Conservation (phyloP, 805 yeast genomes). For the Priceomyces carsonii region DNA sequence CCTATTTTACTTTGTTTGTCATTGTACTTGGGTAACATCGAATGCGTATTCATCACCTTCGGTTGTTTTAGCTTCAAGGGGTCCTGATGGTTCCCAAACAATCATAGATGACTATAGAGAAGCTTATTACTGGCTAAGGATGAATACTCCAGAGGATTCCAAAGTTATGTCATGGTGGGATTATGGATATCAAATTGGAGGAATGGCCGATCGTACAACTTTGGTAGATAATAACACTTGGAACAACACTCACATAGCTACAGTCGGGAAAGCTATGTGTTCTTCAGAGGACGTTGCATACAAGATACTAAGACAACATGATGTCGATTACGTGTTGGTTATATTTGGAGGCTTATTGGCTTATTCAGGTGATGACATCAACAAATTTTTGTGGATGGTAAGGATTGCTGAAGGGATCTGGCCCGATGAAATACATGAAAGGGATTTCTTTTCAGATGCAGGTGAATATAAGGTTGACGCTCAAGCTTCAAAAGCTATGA, state of each 20-base stretch:
- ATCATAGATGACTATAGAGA: slow-evolving; percentile 97
- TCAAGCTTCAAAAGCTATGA: slow-evolving; percentile 82
- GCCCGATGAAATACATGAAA: slow-evolving; percentile 96
- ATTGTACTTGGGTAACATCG: slow-evolving; percentile 97
- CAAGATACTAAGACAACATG: slow-evolving; percentile 83
- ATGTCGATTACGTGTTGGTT: slow-evolving; percentile 90
- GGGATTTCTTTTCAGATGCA: slow-evolving; percentile 74
- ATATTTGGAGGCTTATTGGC: slow-evolving; percentile 95
- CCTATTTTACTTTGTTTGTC: slow-evolving; percentile 79
- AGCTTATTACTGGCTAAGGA: slow-evolving; percentile 97
- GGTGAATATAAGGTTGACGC: slow-evolving; percentile 91
- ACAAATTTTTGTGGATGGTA: slow-evolving; percentile 98
- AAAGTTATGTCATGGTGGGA: slow-evolving; percentile 99
- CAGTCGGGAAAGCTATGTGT: slow-evolving; percentile 98
- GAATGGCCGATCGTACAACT: slow-evolving; percentile 99
- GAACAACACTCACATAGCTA: slow-evolving; percentile 99
- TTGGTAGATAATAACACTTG: slow-evolving; percentile 98
- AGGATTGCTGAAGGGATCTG: slow-evolving; percentile 98
- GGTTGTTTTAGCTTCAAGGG: slow-evolving; percentile 82
- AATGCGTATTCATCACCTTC: slow-evolving; percentile 97
- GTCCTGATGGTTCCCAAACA: slow-evolving; percentile 81
- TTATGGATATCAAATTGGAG: slow-evolving; percentile 99
- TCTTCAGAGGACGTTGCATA: slow-evolving; percentile 86
- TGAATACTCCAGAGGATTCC: slow-evolving; percentile 96
- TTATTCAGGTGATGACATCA: slow-evolving; percentile 93